Conservation (phyloP, 169 alveolate genomes). For the Fabrea salina region DNA sequence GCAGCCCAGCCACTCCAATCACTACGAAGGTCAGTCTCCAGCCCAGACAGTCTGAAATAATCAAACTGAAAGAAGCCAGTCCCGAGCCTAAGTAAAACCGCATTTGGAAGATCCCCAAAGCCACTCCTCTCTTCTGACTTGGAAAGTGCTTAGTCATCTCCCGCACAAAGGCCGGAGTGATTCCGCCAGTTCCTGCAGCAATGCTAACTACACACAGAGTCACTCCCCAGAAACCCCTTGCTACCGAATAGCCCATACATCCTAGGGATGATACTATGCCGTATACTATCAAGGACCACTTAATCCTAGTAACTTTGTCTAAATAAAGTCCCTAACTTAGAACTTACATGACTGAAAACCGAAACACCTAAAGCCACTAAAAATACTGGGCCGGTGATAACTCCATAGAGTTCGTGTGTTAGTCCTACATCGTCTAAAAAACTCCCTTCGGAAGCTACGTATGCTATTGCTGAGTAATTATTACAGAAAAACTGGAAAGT, state of each 20-base stretch:
- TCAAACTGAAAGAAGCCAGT: constrained; percentile 13
- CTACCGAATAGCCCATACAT: background rate
- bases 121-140: constrained; percentile 6
- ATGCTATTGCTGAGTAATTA: background rate
- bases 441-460: constrained; percentile 4
- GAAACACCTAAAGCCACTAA: constrained; percentile 11
- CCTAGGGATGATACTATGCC: background rate
- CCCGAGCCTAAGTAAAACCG: constrained; percentile 13
- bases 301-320: constrained; percentile 2
- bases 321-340: background rate
- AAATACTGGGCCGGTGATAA: constrained; percentile 25
- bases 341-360: background rate
- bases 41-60: background rate
- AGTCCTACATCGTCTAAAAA: background rate
- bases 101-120: background rate
- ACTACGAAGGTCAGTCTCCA: background rate
- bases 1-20: background rate
- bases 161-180: background rate
- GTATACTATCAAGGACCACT: constrained; percentile 1
- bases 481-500: background rate
- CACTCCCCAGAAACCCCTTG: background rate
- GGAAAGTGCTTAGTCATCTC: background rate
- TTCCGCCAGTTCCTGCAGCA: background rate
- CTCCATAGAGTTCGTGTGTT: background rate
- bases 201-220: background rate